Percentiles rank a stretch among this genome's conserved stretches.
Evolutionary conservation across 2,329 filamentous ascomycete genomes (phyloP).

Genomic region (Alternaria novae-zelandiae): DNA sequence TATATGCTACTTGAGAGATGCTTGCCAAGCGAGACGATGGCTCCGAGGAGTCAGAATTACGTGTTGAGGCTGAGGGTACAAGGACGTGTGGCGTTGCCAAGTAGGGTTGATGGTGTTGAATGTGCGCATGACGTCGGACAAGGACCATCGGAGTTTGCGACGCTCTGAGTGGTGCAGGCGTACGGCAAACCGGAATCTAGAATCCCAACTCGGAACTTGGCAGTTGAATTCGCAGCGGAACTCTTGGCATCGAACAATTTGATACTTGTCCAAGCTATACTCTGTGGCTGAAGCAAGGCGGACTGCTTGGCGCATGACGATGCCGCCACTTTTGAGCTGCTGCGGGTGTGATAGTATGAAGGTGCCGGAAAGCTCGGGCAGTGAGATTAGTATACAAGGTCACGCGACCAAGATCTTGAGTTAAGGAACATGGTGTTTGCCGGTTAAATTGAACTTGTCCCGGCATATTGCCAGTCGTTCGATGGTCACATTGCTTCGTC

Average conservation of each 20-base stretch:
- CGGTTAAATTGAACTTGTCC: neutral
- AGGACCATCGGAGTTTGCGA: neutral
- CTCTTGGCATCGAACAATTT: conserved; percentile 4
- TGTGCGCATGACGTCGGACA: conserved; percentile 23
- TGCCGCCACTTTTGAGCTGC: neutral
- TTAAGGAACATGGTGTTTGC: neutral
- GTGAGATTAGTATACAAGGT: neutral
- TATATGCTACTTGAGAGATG: conserved; percentile 6
- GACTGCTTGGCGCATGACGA: conserved; percentile 18
- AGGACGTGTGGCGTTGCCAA: conserved; percentile 11
- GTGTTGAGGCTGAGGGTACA: conserved; percentile 16
- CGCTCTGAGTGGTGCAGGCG: neutral
- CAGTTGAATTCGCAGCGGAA: conserved; percentile 13
- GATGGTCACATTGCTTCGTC: neutral
- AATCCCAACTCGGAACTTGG: conserved; percentile 11
- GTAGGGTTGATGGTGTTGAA: conserved; percentile 9
- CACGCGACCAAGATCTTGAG: neutral
- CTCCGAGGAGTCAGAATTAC: conserved; percentile 7
- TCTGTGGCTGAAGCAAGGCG: conserved; percentile 16
- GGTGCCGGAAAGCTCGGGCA: neutral
- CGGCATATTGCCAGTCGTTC: neutral
- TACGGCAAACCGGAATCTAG: conserved; percentile 12
- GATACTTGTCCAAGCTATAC: neutral
- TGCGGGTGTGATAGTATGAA: neutral
- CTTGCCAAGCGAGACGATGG: conserved; percentile 13